Percentiles rank a stretch among this genome's conserved stretches.
Conservation (phyloP, 306 rosid genomes). For the Alnus glutinosa region DNA sequence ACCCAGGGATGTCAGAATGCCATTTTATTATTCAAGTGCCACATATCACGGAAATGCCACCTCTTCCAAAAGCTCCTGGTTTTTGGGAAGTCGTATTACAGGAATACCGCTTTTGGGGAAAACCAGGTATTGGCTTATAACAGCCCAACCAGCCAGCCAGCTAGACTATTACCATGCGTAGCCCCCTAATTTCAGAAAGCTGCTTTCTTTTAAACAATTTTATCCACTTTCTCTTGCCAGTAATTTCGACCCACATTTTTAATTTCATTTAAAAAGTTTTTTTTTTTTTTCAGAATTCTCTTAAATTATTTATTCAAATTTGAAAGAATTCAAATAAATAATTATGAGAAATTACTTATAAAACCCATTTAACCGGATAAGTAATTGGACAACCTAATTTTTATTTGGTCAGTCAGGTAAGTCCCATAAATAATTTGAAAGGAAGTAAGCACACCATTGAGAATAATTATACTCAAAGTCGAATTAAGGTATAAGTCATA, state of each 20-base stretch:
- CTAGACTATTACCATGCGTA: no score
- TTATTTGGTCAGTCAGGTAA: no score
- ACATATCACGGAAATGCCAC: constrained; percentile 8
- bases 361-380: no score
- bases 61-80: constrained; percentile 62
- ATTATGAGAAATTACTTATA: no score
- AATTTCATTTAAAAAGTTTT: not conserved
- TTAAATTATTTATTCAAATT: no score
- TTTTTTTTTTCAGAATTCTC: no score
- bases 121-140: constrained; percentile 46
- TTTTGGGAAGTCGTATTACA: constrained; percentile 47
- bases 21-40: not conserved
- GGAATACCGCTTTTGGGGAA: constrained; percentile 26
- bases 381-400: no score
- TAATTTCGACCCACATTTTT: not conserved
- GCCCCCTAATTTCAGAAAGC: not conserved
- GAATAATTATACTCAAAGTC: no score
- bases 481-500: no score
- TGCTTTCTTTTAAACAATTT: not conserved
- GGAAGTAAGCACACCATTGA: no score
- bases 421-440: no score
- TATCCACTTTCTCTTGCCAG: not conserved
- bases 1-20: not conserved
- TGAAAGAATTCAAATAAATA: no score
- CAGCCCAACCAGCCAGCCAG: not conserved